Conservation (phyloP, 179 eudicot genomes). For the Carnegiea gigantea region DNA sequence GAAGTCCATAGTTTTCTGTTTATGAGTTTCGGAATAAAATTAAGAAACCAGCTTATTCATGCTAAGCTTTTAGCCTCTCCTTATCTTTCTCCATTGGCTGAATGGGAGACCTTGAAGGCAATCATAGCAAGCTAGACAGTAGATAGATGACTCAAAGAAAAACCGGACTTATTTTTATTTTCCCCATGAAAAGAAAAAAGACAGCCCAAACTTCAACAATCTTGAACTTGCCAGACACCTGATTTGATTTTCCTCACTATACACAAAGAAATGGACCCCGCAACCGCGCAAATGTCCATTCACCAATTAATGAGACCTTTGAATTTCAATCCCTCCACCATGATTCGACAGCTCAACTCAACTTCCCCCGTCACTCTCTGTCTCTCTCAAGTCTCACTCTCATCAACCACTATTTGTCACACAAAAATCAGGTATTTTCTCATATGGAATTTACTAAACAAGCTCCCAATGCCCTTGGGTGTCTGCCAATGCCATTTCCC, state of each 20-base stretch:
- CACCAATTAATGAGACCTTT: constrained; percentile 45
- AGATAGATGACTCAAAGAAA: constrained; percentile 3
- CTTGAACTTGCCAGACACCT: constrained; percentile 13
- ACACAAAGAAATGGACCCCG: constrained; percentile 36
- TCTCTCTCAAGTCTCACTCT: constrained; percentile 12
- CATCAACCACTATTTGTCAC: constrained; percentile 40
- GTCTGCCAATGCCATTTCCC: constrained; percentile 53
- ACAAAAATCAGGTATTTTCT: constrained; percentile 25
- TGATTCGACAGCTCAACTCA: constrained; percentile 40
- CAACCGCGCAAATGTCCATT: constrained; percentile 17
- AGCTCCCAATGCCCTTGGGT: constrained; percentile 68
- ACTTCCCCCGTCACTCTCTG: constrained; percentile 11
- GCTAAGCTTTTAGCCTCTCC: neutral
- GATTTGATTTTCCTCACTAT: constrained; percentile 18
- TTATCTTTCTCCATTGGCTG: constrained; percentile 9
- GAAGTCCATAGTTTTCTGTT: neutral
- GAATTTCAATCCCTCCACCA: constrained; percentile 45
- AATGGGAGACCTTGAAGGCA: constrained; percentile 23
- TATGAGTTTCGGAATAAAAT: neutral
- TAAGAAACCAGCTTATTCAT: neutral
- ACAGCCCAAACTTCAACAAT: constrained; percentile 29
- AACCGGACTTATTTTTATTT: constrained; percentile 26
- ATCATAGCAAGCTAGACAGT: neutral
- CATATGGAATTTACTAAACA: constrained; percentile 13
- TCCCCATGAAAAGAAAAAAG: constrained; percentile 5